Conservation (phyloP, 495 filamentous ascomycete genomes). For the Penicillium parvum region DNA sequence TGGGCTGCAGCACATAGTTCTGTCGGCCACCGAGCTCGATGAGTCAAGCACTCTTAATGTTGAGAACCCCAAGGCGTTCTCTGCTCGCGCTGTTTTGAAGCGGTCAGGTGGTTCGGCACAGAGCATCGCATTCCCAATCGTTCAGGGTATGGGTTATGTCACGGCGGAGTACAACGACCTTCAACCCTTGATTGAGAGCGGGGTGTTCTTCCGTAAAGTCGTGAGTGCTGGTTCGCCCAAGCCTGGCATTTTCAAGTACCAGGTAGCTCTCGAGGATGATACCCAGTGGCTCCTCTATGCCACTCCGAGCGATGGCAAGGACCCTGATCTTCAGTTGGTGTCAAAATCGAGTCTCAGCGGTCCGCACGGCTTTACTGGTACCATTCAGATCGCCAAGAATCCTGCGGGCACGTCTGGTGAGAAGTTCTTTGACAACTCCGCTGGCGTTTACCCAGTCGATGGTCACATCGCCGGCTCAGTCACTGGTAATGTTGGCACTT, state of each 20-base stretch:
- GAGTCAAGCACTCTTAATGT: constrained; percentile 55
- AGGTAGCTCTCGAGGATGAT: constrained; percentile 63
- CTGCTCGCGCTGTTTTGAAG: constrained; percentile 65
- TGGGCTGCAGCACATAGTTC: constrained; percentile 71
- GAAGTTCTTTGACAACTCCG: constrained; percentile 64
- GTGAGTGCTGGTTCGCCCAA: constrained; percentile 53
- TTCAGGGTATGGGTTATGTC: constrained; percentile 87
- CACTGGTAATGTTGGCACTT: constrained; percentile 57
- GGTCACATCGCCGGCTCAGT: constrained; percentile 60
- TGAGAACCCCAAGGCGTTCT: constrained; percentile 62
- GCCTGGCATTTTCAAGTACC: constrained; percentile 72
- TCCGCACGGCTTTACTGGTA: constrained; percentile 55
- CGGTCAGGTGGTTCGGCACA: constrained; percentile 47
- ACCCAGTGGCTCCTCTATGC: constrained; percentile 79
- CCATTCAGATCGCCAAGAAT: constrained; percentile 78
- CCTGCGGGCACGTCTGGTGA: constrained; percentile 57
- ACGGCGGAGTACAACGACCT: constrained; percentile 71
- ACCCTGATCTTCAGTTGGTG: constrained; percentile 46
- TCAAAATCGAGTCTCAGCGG: constrained; percentile 48
- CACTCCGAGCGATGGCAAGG: constrained; percentile 44
- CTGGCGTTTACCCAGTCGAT: constrained; percentile 66
- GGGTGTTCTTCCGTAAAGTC: constrained; percentile 66
- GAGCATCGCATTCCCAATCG: constrained; percentile 69
- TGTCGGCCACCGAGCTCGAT: constrained; percentile 73
- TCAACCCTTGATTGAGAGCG: constrained; percentile 68